These are phyloP conservation scores for Veloporphyrellus conicus DNA, from an alignment of 1,284 basidiomycete species.

Conservation along the genomic window DNA sequence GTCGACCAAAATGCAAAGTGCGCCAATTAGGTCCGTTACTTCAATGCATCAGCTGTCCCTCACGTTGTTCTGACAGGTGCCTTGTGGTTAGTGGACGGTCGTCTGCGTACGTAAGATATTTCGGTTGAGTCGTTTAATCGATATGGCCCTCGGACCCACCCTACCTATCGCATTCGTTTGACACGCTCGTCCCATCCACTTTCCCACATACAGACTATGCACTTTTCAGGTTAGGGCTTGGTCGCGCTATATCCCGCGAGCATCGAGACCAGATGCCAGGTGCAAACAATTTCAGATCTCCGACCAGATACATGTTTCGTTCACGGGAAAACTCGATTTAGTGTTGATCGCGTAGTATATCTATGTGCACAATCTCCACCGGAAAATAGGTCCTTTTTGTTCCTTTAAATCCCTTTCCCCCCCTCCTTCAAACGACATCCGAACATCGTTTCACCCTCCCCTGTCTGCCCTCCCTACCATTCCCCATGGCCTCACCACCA, in stretches of 20 bases:
- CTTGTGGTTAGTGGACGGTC: slow-evolving; percentile 31
- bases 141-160: slow-evolving; percentile 38
- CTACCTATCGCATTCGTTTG: slow-evolving; percentile 33
- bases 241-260: slow-evolving; percentile 36
- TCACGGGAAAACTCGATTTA: slow-evolving; percentile 38
- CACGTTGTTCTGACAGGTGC: slow-evolving; percentile 31
- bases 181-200: slow-evolving; percentile 27
- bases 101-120: slow-evolving; percentile 33
- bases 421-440: slow-evolving; percentile 22
- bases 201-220: slow-evolving; percentile 34
- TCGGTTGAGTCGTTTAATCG: slow-evolving; percentile 38
- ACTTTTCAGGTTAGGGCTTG: slow-evolving; percentile 35
- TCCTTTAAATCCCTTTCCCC: slow-evolving; percentile 35
- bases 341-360: slow-evolving; percentile 40
- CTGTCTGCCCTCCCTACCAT: slow-evolving; percentile 23
- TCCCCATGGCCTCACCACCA: slow-evolving; percentile 26
- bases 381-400: slow-evolving; percentile 26
- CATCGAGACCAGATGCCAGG: slow-evolving; percentile 36
- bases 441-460: slow-evolving; percentile 25
- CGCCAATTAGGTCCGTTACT: slow-evolving; percentile 32
- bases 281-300: slow-evolving; percentile 35
- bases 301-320: slow-evolving; percentile 37
- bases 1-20: slow-evolving; percentile 35
- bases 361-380: slow-evolving; percentile 40
- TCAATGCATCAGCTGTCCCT: slow-evolving; percentile 27